Evolutionary conservation across 2,329 filamentous ascomycete species (phyloP), one percentile per base, ranked within the genome.

Genomic region (Colletotrichum sublineola): DNA sequence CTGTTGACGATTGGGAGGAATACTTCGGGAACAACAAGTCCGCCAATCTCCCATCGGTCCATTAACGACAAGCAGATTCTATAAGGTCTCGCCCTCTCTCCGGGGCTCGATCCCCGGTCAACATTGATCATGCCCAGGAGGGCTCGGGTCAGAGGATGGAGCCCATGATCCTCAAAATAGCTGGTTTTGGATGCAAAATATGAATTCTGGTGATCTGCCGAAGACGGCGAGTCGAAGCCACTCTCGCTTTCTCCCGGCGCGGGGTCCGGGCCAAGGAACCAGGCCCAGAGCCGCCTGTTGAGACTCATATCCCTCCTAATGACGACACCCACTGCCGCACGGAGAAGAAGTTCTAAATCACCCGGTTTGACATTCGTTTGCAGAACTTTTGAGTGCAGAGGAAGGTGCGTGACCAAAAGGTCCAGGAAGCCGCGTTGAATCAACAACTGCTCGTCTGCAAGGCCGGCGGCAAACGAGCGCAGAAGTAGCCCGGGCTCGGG

Each of bases 21-120:
- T 18, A 98, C 89, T 73, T 94, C 92, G 0, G 95, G 94, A 1
- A 98, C 92, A 58, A 99, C 91, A 24, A 96, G 86, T 1, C 94
- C 94, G 40, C 96, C 96, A 75, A 99, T 96, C 80, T 99, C 96
- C 95, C 95, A 98, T 71, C 95, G 91, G 82, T 99, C 96, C 96
- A 99, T 98, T 64, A 99, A 86, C 20, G 97, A 98, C 2, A 98
- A 87, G 77, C 95, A 97, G 74, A 98, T 94, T 68, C 95, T 91
- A 79, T 97, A 98, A 0, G 96, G 96, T 50, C 91, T 91, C 29
- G 95, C 94, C 79, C 91, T 88, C 77, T 97, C 94, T 0, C 88
- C 81, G 1, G 93, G 88, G 67, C 85, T 85, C 6, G 77, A 80
- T 55, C 82, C 80, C 8, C 85, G 84, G 53, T 86, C 82, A 24